phyloP scores from a whole-genome alignment of 1,139 yeast genomes.

The Debaryomyces coudertii region DNA sequence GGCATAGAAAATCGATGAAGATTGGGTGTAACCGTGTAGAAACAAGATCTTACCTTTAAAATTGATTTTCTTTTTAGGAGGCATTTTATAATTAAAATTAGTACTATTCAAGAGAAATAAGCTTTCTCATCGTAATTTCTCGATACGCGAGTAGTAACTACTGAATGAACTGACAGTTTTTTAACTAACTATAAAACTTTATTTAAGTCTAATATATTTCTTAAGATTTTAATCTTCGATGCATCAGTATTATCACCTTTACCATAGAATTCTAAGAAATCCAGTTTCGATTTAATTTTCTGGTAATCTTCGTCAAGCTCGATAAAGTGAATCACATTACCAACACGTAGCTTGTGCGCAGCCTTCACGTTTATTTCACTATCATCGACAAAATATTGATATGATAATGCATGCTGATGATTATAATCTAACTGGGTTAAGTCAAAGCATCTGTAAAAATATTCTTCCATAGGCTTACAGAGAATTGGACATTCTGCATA shows the following conservation, averaged over 20 bases:
- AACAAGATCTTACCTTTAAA: slow-evolving; percentile 39
- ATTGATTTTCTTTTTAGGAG: slow-evolving; percentile 4
- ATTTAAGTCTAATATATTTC: slow-evolving; percentile 35
- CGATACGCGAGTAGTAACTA: neutral
- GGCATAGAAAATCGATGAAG: slow-evolving; percentile 48
- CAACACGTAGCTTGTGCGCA: slow-evolving; percentile 55
- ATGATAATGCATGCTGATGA: slow-evolving; percentile 38
- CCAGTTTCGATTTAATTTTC: slow-evolving; percentile 29
- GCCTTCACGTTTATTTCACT: slow-evolving; percentile 67
- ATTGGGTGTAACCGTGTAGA: slow-evolving; percentile 50
- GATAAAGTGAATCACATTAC: slow-evolving; percentile 58
- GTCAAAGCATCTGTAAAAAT: slow-evolving; percentile 55
- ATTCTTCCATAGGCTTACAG: slow-evolving; percentile 81
- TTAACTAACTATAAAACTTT: slow-evolving; percentile 14
- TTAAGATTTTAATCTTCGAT: slow-evolving; percentile 35
- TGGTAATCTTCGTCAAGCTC: slow-evolving; percentile 52
- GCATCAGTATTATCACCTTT: slow-evolving; percentile 30
- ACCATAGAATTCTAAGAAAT: slow-evolving; percentile 41
- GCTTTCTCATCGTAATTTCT: neutral
- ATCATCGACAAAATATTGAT: slow-evolving; percentile 76
- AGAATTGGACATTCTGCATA: slow-evolving; percentile 66
- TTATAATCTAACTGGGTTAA: slow-evolving; percentile 61
- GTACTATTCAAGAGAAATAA: neutral
- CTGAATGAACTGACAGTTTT: neutral
- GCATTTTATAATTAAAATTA: neutral